A percentile compares a stretch with the other conserved stretches of the same genome.
These are phyloP conservation scores for Alternaria novae-zelandiae DNA, from an alignment of 2,329 filamentous ascomycete genomes.

Conservation along the genomic window DNA sequence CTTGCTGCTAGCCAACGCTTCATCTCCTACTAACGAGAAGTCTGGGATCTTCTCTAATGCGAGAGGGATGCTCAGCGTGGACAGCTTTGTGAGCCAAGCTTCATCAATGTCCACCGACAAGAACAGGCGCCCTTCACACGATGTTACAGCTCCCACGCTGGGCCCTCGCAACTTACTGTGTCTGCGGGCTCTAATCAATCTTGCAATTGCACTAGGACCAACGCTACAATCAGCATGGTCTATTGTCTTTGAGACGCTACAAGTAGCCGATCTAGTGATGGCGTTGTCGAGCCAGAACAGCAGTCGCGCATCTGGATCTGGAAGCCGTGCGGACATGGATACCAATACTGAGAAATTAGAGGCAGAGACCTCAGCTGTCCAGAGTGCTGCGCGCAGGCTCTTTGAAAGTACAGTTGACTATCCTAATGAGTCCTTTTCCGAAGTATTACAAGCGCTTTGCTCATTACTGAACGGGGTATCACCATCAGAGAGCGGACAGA, in stretches of 20 bases:
- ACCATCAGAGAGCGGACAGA: conserved; percentile 29
- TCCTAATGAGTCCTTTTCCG: conserved; percentile 78
- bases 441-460: conserved; percentile 78
- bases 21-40: conserved; percentile 56
- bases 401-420: conserved; percentile 94
- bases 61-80: conserved; percentile 74
- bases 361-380: conserved; percentile 84
- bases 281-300: conserved; percentile 50
- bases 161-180: conserved; percentile 92
- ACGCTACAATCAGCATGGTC: conserved; percentile 85
- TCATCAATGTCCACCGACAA: conserved; percentile 62
- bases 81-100: conserved; percentile 68
- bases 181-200: conserved; percentile 86
- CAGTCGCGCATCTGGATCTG: conserved; percentile 23
- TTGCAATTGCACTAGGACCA: conserved; percentile 92
- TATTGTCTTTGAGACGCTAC: conserved; percentile 88
- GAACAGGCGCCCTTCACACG: conserved; percentile 65
- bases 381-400: conserved; percentile 82
- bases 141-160: conserved; percentile 58
- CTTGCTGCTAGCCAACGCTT: conserved; percentile 52
- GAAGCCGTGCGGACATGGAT: conserved; percentile 31
- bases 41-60: conserved; percentile 72
- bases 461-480: conserved; percentile 62
- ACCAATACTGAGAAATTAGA: conserved; percentile 58
- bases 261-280: conserved; percentile 89